These are phyloP conservation scores for Camelina laxa DNA, from an alignment of 345 rosid species.

Conservation along the genomic window DNA sequence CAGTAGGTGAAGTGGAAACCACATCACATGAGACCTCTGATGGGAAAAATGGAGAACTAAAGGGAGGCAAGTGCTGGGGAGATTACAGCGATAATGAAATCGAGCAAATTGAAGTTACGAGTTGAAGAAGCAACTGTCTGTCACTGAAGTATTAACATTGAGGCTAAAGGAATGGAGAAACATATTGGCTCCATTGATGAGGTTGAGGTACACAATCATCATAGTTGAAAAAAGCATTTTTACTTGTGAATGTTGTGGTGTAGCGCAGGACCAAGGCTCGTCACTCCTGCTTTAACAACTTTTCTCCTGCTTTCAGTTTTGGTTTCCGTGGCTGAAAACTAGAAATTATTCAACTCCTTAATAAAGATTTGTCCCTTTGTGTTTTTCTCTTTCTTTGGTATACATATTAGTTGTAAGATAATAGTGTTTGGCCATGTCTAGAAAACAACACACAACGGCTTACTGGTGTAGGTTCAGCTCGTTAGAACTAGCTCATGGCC, in stretches of 20 bases:
- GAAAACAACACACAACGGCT: not conserved
- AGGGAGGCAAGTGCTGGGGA: constrained; percentile 75
- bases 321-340: constrained; percentile 36
- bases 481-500: constrained; percentile 10
- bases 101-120: constrained; percentile 65
- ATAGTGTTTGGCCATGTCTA: not conserved
- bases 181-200: constrained; percentile 35
- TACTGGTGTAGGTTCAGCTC: not conserved
- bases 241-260: constrained; percentile 25
- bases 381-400: not conserved
- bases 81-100: constrained; percentile 80
- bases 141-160: constrained; percentile 40
- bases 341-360: constrained; percentile 22
- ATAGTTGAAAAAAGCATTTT: constrained; percentile 23
- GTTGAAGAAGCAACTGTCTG: constrained; percentile 48
- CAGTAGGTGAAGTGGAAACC: constrained; percentile 35
- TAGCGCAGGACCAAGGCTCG: constrained; percentile 33
- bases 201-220: constrained; percentile 30
- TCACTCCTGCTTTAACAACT: constrained; percentile 30
- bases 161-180: constrained; percentile 40
- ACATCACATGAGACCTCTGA: constrained; percentile 47
- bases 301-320: constrained; percentile 31
- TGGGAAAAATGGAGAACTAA: constrained; percentile 47
- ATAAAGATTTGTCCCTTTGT: constrained; percentile 21
- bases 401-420: not conserved